Conservation (phyloP, 768 basidiomycete genomes). For the Kwoniella bestiolae region DNA sequence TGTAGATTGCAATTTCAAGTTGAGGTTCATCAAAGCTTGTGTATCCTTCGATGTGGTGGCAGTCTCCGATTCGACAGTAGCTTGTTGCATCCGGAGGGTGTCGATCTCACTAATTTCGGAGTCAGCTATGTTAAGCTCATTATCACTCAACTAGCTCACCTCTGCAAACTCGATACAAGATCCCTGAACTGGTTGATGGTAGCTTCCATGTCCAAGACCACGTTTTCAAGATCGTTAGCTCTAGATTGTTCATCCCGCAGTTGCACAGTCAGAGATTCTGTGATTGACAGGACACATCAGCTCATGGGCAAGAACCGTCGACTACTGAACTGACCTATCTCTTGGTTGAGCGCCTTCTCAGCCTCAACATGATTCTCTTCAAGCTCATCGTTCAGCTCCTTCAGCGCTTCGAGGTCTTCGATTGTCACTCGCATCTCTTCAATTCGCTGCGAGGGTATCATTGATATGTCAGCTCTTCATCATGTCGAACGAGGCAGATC, state of each 20-base stretch:
- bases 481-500: slow-evolving; percentile 1
- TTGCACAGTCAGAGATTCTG: slow-evolving; percentile 57
- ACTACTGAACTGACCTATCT: slow-evolving; percentile 67
- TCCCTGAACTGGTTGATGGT: slow-evolving; percentile 94
- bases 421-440: slow-evolving; percentile 96
- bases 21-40: slow-evolving; percentile 90
- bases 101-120: slow-evolving; percentile 74
- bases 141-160: slow-evolving; percentile 63
- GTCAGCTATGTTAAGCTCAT: slow-evolving; percentile 65
- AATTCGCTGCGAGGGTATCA: slow-evolving; percentile 75
- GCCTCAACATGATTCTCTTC: slow-evolving; percentile 96
- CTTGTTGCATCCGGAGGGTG: slow-evolving; percentile 77
- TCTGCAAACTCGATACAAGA: slow-evolving; percentile 79
- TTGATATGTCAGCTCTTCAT: neutral
- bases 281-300: neutral
- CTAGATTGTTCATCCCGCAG: slow-evolving; percentile 70
- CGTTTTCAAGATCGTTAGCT: slow-evolving; percentile 73
- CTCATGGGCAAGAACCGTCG: neutral
- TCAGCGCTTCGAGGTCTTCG: slow-evolving; percentile 92
- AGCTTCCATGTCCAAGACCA: slow-evolving; percentile 78
- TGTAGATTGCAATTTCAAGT: slow-evolving; percentile 89
- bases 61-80: slow-evolving; percentile 80
- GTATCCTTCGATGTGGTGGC: slow-evolving; percentile 83
- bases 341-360: slow-evolving; percentile 85
- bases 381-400: slow-evolving; percentile 94